Conservation (phyloP, 2,329 filamentous ascomycete species). For the Penicillium palitans region DNA sequence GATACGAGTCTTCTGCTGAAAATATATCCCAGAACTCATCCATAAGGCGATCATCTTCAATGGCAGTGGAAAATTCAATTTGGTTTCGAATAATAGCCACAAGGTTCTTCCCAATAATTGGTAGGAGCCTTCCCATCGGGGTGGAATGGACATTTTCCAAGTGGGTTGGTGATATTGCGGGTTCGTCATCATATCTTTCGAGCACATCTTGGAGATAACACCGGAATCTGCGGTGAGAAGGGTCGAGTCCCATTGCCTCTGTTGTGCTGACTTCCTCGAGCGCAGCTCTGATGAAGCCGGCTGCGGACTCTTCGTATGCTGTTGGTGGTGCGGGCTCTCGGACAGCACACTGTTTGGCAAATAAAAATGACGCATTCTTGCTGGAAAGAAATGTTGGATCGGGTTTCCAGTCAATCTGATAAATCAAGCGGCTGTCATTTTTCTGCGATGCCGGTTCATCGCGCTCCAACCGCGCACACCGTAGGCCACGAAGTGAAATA, state of each 20-base stretch:
- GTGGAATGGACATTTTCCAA: background rate
- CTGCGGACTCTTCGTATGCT: background rate
- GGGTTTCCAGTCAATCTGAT: slow-evolving; percentile 23
- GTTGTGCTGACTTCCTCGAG: background rate
- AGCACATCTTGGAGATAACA: slow-evolving; percentile 8
- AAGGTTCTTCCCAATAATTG: slow-evolving; percentile 14
- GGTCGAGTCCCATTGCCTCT: background rate
- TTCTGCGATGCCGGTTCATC: background rate
- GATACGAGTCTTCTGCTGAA: slow-evolving; percentile 5
- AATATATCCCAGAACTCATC: slow-evolving; percentile 6
- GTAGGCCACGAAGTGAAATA: slow-evolving; percentile 18
- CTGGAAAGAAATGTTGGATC: slow-evolving; percentile 19
- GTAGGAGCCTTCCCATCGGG: slow-evolving; percentile 11
- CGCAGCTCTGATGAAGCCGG: slow-evolving; percentile 3
- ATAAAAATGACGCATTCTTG: background rate
- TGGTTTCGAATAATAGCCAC: slow-evolving; percentile 4
- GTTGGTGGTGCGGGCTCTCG: background rate
- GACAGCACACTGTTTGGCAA: background rate
- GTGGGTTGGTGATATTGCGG: background rate
- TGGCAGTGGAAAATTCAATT: background rate
- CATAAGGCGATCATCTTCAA: background rate
- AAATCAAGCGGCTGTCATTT: slow-evolving; percentile 10
- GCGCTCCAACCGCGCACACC: slow-evolving; percentile 14
- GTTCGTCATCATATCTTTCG: background rate
- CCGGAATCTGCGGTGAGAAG: slow-evolving; percentile 7